Base-by-base conservation (phyloP, 129 eudicot species). In the Cynara cardunculus region DNA sequence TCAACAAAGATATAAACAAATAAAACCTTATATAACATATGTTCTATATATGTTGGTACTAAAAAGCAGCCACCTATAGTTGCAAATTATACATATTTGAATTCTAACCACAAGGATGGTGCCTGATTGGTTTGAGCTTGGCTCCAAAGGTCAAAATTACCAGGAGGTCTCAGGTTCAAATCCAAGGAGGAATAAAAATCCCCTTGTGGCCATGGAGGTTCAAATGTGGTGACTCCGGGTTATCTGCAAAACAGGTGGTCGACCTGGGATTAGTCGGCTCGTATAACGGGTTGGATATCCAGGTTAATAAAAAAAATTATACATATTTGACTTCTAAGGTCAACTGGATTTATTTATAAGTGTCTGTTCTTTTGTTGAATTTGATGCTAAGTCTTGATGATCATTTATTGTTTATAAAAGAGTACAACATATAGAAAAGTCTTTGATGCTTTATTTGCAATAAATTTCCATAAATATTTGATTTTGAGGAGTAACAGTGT, bases 261-360 rank as follows among this genome's bases (percentile, higher is more conserved):
- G n/a, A n/a, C n/a, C n/a, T n/a, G n/a, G n/a, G n/a, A n/a, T n/a
- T n/a, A n/a, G n/a, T n/a, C n/a, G n/a, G n/a, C n/a, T n/a, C n/a
- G n/a, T n/a, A n/a, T n/a, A n/a, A n/a, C n/a, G n/a, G n/a, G n/a
- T n/a, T n/a, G n/a, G n/a, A n/a, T n/a, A n/a, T n/a, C n/a, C n/a
- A n/a, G n/a, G n/a, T n/a, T n/a, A n/a, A n/a, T n/a, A n/a, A n/a
- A n/a, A n/a, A n/a, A 70, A 69, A 69, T 30, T 79, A 69, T 69
- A 30, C 72, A 56, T 49, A 27, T 56, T 56, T 71, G 83, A 80
- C 78, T 80, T 71, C 14, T 56, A 59, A 31, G 49, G 83, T 80
- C 83, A 79, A 68, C 59, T 5, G 31, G 27, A 49, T 34, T 16
- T 59, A 12, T 28, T 21, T 13, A 64, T 27, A 24, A 74, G 27